Percentiles rank a stretch among this genome's conserved stretches.
phyloP scores from a whole-genome alignment of 352 stramenopile species.

The Phytophthora megakarya region DNA sequence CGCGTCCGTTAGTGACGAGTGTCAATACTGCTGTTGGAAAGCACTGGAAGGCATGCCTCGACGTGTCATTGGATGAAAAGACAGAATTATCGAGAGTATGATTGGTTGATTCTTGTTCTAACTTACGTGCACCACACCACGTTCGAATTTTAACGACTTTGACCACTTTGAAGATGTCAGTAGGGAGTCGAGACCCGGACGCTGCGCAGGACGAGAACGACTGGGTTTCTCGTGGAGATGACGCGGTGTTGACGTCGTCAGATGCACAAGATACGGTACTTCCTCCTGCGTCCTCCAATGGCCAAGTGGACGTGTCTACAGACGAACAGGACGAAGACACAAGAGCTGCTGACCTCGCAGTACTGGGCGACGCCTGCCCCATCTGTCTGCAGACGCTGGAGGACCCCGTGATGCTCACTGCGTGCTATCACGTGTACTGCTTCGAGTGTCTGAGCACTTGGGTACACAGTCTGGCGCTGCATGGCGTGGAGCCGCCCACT shows the following conservation, averaged over 20 bases:
- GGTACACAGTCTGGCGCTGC: constrained; percentile 58
- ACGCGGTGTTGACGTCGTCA: constrained; percentile 16
- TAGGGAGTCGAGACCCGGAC: constrained; percentile 38
- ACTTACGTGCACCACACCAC: constrained; percentile 11
- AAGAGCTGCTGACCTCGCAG: constrained; percentile 45
- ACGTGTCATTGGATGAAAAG: constrained; percentile 49
- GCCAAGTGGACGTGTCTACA: constrained; percentile 20
- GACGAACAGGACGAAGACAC: constrained; percentile 24
- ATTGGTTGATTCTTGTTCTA: constrained; percentile 4
- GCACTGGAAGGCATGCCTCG: constrained; percentile 30
- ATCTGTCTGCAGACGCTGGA: constrained; percentile 70
- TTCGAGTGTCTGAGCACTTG: constrained; percentile 69
- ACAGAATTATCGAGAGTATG: not conserved
- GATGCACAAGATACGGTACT: constrained; percentile 25
- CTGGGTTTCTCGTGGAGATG: constrained; percentile 46
- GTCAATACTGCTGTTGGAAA: constrained; percentile 23
- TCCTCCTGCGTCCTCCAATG: constrained; percentile 34
- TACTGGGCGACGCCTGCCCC: constrained; percentile 68
- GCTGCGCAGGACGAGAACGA: constrained; percentile 50
- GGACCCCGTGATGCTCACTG: constrained; percentile 62
- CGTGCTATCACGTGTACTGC: constrained; percentile 80
- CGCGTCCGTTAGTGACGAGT: constrained; percentile 18
- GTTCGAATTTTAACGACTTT: not conserved
- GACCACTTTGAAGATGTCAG: constrained; percentile 35
- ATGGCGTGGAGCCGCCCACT: constrained; percentile 53